Evolutionary conservation across 2,329 filamentous ascomycete species (phyloP).

Genomic region (Trichoderma atrobrunneum): DNA sequence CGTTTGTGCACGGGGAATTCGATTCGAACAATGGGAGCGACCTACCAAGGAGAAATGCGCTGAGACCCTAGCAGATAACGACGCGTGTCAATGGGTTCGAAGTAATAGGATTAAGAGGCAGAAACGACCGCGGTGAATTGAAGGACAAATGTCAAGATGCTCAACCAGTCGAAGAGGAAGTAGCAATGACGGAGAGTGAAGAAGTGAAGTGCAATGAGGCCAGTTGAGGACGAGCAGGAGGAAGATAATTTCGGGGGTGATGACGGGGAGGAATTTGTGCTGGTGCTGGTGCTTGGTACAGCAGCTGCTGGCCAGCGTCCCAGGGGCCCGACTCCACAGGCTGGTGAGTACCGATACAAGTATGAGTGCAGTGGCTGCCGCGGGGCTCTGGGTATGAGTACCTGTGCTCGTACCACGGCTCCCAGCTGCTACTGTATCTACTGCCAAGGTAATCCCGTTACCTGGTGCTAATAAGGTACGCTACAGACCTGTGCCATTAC

Average conservation of each 20-base stretch:
- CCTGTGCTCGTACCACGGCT: slow-evolving; percentile 1
- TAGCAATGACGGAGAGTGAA: slow-evolving; percentile 37
- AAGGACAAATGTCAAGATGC: slow-evolving; percentile 1
- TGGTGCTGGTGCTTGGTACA: background rate
- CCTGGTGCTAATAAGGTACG: background rate
- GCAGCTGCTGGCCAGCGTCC: slow-evolving; percentile 12
- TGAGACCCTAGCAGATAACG: slow-evolving; percentile 17
- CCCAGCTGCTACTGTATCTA: background rate
- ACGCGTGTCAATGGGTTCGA: slow-evolving; percentile 37
- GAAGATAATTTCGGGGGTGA: slow-evolving; percentile 29
- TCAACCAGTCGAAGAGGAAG: slow-evolving; percentile 31
- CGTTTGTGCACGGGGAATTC: background rate
- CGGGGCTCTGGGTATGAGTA: background rate
- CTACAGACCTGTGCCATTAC: background rate
- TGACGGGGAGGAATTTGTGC: slow-evolving; percentile 21
- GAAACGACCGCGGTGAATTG: slow-evolving; percentile 24
- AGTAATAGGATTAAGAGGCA: slow-evolving; percentile 30
- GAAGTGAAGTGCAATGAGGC: slow-evolving; percentile 26
- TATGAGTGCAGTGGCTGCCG: background rate
- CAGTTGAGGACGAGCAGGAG: slow-evolving; percentile 20
- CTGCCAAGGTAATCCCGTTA: background rate
- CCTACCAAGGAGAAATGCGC: slow-evolving; percentile 18
- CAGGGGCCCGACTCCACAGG: background rate
- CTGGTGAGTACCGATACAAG: background rate
- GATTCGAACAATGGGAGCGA: slow-evolving; percentile 5